A percentile compares a stretch with the other conserved stretches of the same genome.
These are phyloP conservation scores for Saccharomycopsis lassenensis DNA, from an alignment of 805 yeast species.

Conservation along the genomic window DNA sequence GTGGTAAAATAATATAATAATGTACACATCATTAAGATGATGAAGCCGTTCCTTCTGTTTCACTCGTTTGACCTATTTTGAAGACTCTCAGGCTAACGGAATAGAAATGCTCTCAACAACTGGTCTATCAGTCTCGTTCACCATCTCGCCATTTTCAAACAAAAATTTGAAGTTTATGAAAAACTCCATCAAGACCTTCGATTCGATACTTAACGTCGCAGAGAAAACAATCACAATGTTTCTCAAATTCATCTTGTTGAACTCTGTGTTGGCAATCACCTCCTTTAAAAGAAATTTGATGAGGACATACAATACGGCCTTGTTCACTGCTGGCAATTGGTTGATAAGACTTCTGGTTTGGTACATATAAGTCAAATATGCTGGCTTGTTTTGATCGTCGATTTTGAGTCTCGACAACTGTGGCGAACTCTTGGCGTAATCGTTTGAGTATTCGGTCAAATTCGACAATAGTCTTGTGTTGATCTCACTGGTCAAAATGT, in stretches of 20 bases:
- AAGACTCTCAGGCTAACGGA: slow-evolving; percentile 19
- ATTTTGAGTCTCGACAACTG: slow-evolving; percentile 18
- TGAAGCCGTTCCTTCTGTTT: background rate
- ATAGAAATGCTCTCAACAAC: slow-evolving; percentile 45
- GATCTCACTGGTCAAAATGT: slow-evolving; percentile 49
- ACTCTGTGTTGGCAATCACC: slow-evolving; percentile 47
- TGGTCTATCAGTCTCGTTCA: slow-evolving; percentile 32
- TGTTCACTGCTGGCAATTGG: slow-evolving; percentile 41
- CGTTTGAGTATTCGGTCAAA: slow-evolving; percentile 21
- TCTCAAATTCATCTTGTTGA: slow-evolving; percentile 75
- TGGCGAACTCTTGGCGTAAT: slow-evolving; percentile 19
- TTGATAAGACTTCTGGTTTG: slow-evolving; percentile 16
- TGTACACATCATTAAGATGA: background rate
- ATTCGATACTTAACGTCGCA: slow-evolving; percentile 64
- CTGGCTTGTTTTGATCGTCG: slow-evolving; percentile 8
- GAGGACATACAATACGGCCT: slow-evolving; percentile 51
- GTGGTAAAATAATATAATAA: background rate
- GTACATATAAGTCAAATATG: slow-evolving; percentile 15
- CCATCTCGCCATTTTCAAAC: slow-evolving; percentile 42
- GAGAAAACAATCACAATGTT: slow-evolving; percentile 75
- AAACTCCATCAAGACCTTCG: slow-evolving; percentile 46
- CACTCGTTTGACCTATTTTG: background rate
- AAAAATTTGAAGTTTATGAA: slow-evolving; percentile 52
- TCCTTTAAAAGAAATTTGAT: slow-evolving; percentile 49
- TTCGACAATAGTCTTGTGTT: slow-evolving; percentile 30